These are phyloP conservation scores for Geotrichum aggregatum DNA, from an alignment of 1,139 yeast genomes.

Conservation along the genomic window DNA sequence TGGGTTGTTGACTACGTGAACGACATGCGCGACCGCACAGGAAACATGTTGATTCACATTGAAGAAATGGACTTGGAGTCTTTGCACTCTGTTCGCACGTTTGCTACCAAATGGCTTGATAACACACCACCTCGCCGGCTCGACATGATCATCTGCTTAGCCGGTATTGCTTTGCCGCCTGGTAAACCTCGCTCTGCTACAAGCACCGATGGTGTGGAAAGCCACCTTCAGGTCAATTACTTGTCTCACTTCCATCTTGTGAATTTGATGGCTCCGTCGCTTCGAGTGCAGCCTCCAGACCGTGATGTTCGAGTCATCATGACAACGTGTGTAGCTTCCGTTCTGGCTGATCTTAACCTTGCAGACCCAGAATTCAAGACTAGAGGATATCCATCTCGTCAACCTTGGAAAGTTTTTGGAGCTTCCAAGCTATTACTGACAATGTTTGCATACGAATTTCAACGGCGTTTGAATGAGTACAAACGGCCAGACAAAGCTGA, in stretches of 20 bases:
- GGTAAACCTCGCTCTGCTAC: constrained; percentile 59
- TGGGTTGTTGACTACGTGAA: constrained; percentile 81
- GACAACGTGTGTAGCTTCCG: constrained; percentile 72
- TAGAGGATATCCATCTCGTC: constrained; percentile 54
- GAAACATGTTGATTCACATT: constrained; percentile 74
- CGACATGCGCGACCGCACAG: constrained; percentile 65
- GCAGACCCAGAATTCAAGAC: constrained; percentile 65
- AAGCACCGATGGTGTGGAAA: constrained; percentile 69
- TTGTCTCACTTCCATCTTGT: constrained; percentile 75
- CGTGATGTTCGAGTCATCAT: constrained; percentile 81
- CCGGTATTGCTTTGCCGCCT: constrained; percentile 74
- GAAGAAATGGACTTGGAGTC: constrained; percentile 81
- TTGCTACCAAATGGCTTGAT: constrained; percentile 93
- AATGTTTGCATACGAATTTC: constrained; percentile 71
- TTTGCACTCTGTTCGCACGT: constrained; percentile 72
- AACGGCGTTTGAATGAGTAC: constrained; percentile 53
- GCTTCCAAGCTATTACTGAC: constrained; percentile 73
- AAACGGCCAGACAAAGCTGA: constrained; percentile 66
- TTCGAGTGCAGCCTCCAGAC: constrained; percentile 87
- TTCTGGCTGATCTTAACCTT: constrained; percentile 61
- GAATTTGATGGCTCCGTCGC: constrained; percentile 71
- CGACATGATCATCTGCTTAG: constrained; percentile 85
- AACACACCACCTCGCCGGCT: constrained; percentile 84
- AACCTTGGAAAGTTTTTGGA: constrained; percentile 77
- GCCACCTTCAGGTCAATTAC: constrained; percentile 79